These are phyloP conservation scores for Bjerkandera adusta DNA, from an alignment of 1,284 basidiomycete species.

Conservation along the genomic window DNA sequence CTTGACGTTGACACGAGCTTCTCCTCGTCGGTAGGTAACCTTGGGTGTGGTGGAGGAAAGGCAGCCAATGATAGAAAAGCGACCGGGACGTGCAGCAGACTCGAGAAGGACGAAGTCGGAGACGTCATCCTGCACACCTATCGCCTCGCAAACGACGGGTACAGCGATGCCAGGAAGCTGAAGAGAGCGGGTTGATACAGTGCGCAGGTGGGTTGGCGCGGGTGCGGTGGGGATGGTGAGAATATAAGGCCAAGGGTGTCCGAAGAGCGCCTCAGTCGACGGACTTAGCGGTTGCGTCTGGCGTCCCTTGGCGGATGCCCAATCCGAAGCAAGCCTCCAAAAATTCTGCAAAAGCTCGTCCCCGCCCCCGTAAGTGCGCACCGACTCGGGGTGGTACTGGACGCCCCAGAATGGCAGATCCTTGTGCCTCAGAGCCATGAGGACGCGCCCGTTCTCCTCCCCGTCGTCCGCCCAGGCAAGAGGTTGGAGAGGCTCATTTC, in stretches of 20 bases:
- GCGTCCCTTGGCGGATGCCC: conserved; percentile 44
- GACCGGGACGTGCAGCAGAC: conserved; percentile 71
- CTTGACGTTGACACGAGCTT: conserved; percentile 43
- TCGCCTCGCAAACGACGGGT: conserved; percentile 52
- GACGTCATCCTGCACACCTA: conserved; percentile 56
- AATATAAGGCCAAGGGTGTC: conserved; percentile 54
- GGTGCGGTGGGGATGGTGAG: conserved; percentile 21
- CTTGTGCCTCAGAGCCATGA: conserved; percentile 71
- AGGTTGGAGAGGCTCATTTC: conserved; percentile 49
- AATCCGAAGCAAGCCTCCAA: conserved; percentile 60
- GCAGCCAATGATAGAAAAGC: conserved; percentile 67
- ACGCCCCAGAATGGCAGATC: conserved; percentile 86
- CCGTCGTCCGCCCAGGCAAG: conserved; percentile 70
- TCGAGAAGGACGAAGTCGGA: conserved; percentile 71
- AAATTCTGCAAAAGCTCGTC: conserved; percentile 67
- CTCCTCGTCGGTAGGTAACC: conserved; percentile 56
- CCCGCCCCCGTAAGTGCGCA: conserved; percentile 63
- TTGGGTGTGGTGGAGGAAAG: conserved; percentile 48
- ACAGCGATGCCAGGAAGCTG: conserved; percentile 41
- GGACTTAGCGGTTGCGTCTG: conserved; percentile 39
- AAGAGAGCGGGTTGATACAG: conserved; percentile 41
- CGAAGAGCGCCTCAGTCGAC: conserved; percentile 35
- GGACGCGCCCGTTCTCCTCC: conserved; percentile 58
- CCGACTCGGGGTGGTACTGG: conserved; percentile 94
- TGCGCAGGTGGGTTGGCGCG: conserved; percentile 5